These are phyloP conservation scores for Choanephora cucurbitarum DNA, from an alignment of 371 early-diverging fungal genomes.

Conservation along the genomic window DNA sequence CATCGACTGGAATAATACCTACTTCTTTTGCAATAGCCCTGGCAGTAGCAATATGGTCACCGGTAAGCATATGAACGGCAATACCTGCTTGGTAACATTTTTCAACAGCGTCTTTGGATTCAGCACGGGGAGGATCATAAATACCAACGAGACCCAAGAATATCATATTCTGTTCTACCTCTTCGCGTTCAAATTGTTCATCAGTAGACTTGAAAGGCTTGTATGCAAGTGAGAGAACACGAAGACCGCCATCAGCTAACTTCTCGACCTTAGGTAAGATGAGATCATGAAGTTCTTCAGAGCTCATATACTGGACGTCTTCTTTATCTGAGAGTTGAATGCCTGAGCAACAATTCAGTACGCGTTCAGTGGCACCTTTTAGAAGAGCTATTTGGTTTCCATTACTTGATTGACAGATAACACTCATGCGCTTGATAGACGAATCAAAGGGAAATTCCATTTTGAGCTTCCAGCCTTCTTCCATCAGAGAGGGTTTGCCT, in stretches of 20 bases:
- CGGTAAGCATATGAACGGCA: slow-evolving; percentile 80
- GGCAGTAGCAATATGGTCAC: slow-evolving; percentile 77
- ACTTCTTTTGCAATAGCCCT: slow-evolving; percentile 72
- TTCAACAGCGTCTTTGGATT: slow-evolving; percentile 62
- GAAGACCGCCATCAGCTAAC: slow-evolving; percentile 63
- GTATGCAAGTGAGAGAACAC: slow-evolving; percentile 79
- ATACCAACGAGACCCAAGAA: slow-evolving; percentile 90
- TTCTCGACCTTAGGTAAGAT: slow-evolving; percentile 60
- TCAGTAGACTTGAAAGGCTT: slow-evolving; percentile 24
- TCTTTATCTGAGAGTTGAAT: slow-evolving; percentile 42
- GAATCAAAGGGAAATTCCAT: slow-evolving; percentile 83
- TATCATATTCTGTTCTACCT: slow-evolving; percentile 70
- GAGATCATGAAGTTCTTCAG: slow-evolving; percentile 43
- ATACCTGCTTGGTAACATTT: slow-evolving; percentile 74
- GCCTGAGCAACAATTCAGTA: slow-evolving; percentile 76
- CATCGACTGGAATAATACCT: slow-evolving; percentile 54
- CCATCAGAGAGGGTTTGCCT: slow-evolving; percentile 60
- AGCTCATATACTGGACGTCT: slow-evolving; percentile 52
- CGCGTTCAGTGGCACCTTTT: slow-evolving; percentile 93
- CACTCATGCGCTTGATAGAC: slow-evolving; percentile 89
- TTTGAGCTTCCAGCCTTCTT: slow-evolving; percentile 61
- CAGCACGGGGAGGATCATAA: slow-evolving; percentile 74
- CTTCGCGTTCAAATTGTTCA: slow-evolving; percentile 12
- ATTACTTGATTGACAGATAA: slow-evolving; percentile 55
- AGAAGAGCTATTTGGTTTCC: slow-evolving; percentile 61